Evolutionary conservation across 2,329 filamentous ascomycete species (phyloP).

Genomic region (Xylariaceae sp.): DNA sequence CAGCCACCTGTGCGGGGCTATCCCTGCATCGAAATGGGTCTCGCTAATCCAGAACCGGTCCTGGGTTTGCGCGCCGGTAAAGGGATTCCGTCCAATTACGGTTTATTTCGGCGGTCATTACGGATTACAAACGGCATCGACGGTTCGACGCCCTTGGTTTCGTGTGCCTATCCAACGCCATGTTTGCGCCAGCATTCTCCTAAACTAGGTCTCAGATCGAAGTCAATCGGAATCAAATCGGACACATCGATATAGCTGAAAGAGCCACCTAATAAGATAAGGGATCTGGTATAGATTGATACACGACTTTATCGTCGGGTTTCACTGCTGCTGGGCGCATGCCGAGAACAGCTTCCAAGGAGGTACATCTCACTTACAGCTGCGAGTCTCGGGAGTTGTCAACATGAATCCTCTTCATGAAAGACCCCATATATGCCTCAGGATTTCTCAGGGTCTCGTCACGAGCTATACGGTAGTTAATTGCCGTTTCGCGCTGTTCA

Average conservation of each 20-base stretch:
- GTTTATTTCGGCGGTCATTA: too few species aligned
- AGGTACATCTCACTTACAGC: too few species aligned
- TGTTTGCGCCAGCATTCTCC: not conserved
- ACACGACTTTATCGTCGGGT: too few species aligned
- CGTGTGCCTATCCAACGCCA: not conserved
- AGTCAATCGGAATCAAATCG: not conserved
- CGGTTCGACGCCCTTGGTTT: too few species aligned
- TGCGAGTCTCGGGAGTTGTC: too few species aligned
- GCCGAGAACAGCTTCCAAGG: too few species aligned
- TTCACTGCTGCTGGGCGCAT: too few species aligned
- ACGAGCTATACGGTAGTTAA: not conserved
- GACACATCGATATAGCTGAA: not conserved
- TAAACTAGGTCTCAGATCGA: not conserved
- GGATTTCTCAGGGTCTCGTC: not conserved
- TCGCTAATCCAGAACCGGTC: too few species aligned
- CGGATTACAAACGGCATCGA: too few species aligned
- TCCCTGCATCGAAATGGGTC: not conserved
- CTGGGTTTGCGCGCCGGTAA: not conserved
- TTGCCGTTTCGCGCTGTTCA: not conserved
- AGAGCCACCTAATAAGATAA: too few species aligned
- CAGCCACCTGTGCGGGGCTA: not conserved
- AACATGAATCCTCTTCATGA: too few species aligned
- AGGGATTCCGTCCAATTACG: not conserved
- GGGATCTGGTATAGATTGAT: too few species aligned
- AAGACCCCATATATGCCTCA: not conserved